A percentile compares a stretch with the other conserved stretches of the same genome.
Conservation (phyloP, 2,329 filamentous ascomycete genomes). For the Helicocarpus griseus region DNA sequence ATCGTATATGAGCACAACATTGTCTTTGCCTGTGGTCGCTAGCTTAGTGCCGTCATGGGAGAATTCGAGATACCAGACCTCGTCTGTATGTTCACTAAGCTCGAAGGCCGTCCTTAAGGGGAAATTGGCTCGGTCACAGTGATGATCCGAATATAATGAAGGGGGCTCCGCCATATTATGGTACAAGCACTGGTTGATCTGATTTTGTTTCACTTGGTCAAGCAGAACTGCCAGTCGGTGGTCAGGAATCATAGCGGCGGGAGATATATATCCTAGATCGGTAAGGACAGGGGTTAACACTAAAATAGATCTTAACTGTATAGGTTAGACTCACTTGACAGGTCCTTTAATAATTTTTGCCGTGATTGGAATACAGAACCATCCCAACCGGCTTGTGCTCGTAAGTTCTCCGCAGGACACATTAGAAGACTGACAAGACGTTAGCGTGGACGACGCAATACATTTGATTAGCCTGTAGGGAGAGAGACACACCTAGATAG, state of each 20-base stretch:
- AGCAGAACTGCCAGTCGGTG: conserved; percentile 74
- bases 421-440: conserved; percentile 62
- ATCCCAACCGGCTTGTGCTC: conserved; percentile 71
- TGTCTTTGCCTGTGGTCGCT: conserved; percentile 71
- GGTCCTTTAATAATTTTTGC: conserved; percentile 61
- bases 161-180: conserved; percentile 73
- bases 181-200: conserved; percentile 76
- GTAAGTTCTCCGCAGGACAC: conserved; percentile 73
- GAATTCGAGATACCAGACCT: conserved; percentile 88
- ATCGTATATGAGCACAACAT: conserved; percentile 72
- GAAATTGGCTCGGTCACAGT: conserved; percentile 70
- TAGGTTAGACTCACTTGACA: conserved; percentile 70
- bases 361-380: conserved; percentile 68
- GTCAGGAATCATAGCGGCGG: conserved; percentile 93
- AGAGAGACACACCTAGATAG: conserved; percentile 54
- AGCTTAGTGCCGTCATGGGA: conserved; percentile 77
- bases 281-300: conserved; percentile 13
- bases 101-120: conserved; percentile 63
- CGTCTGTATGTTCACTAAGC: conserved; percentile 62
- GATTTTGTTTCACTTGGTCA: conserved; percentile 70
- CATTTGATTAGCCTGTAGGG: neutral
- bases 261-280: conserved; percentile 69
- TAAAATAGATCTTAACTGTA: neutral
- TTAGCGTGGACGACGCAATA: conserved; percentile 4
- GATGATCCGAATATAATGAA: conserved; percentile 81